Evolutionary conservation across 768 basidiomycete species (phyloP), one percentile per base, ranked within the genome.

Genomic region (Pisolithus tinctorius): DNA sequence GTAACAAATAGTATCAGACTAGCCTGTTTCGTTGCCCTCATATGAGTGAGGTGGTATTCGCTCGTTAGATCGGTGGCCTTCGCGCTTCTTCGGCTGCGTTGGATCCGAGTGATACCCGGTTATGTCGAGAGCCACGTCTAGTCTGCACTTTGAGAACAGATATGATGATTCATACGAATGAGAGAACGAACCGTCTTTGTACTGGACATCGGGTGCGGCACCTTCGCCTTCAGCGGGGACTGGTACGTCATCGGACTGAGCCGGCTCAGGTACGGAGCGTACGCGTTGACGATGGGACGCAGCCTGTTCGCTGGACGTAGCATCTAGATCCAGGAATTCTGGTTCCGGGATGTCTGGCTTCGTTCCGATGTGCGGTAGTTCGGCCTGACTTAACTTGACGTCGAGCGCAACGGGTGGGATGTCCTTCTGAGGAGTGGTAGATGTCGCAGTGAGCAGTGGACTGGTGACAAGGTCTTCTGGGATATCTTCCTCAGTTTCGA

Each of bases 401-500:
- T 41, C 29, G 1, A 64, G 58, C 4, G 56, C 30, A n/a, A 58
- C 60, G 14, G 57, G 5, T 3, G 63, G 58, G 25, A 65, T 65
- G n/a, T 65, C 63, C n/a, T 66, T 62, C n/a, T 61, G 63, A 20
- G 63, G 41, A 1, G 54, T 38, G 9, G 56, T 53, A 26, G 44
- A 71, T 3, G 83, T 84, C 8, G 87, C 81, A 54, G 83, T 75
- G 13, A 95, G 80, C 23, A 99, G 72, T 25, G 96, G 96, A 69
- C 88, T 92, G 0, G 96, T 99, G 56, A 93, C 87, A 55, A 99
- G 81, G 64, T 93, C 89, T 44, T 81, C 86, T 3, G 96, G 95
- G 29, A 98, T 84, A 52, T 97, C 93, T 37, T 86, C 90, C 38
- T 94, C 90, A 0, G 95, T 97, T 69, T 99, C 95, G 58, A 98